Conservation (phyloP, 345 rosid genomes). For the Linum usitatissimum region DNA sequence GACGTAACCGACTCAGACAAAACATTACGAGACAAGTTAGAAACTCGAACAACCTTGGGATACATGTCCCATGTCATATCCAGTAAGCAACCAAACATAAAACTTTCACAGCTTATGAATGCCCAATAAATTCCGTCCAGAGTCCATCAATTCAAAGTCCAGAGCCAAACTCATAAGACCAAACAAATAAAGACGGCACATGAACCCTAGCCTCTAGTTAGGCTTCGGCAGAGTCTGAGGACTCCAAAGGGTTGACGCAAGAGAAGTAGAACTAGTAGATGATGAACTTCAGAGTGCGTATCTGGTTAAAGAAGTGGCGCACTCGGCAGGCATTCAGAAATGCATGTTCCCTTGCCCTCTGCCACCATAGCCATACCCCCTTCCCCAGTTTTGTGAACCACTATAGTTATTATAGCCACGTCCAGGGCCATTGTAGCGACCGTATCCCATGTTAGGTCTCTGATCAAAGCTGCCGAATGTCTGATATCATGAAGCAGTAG, state of each 20-base stretch:
- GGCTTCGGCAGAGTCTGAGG: slow-evolving; percentile 6
- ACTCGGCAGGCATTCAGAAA: slow-evolving; percentile 9
- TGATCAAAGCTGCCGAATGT: slow-evolving; percentile 22
- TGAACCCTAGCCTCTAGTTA: neutral
- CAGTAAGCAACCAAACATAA: too few relatives aligned
- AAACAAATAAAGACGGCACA: slow-evolving; percentile 10
- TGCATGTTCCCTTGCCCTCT: slow-evolving; percentile 20
- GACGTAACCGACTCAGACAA: too few relatives aligned
- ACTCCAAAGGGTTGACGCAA: slow-evolving; percentile 5
- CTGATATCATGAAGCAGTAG: slow-evolving; percentile 14
- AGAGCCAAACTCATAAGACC: slow-evolving; percentile 13
- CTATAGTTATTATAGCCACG: slow-evolving; percentile 12
- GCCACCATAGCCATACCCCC: slow-evolving; percentile 26
- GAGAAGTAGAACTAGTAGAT: slow-evolving; percentile 1
- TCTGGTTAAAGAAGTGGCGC: neutral
- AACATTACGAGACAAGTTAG: too few relatives aligned
- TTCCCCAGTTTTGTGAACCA: slow-evolving; percentile 16
- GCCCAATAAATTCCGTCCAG: too few relatives aligned
- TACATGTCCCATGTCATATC: too few relatives aligned
- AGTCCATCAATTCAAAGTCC: neutral
- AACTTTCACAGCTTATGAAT: too few relatives aligned
- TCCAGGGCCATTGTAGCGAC: slow-evolving; percentile 9
- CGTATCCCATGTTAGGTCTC: slow-evolving; percentile 15
- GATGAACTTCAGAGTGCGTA: neutral
- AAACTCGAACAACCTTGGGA: too few relatives aligned